phyloP scores from a whole-genome alignment of 352 stramenopile genomes.

The Globisporangium spinosum region DNA sequence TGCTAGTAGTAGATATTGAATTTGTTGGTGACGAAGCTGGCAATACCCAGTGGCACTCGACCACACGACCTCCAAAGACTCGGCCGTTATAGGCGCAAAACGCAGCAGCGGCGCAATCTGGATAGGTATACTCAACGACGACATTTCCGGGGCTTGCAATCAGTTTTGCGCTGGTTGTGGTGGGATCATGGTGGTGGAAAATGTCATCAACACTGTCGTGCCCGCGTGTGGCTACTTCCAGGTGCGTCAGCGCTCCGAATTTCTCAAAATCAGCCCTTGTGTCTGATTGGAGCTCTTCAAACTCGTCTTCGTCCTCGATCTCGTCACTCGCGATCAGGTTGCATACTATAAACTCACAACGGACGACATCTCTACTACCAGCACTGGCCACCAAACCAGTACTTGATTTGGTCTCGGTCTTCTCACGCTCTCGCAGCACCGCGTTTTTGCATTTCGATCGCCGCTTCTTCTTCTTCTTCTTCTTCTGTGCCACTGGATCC shows the following conservation, averaged over 20 bases:
- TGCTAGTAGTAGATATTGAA: neutral
- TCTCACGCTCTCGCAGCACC: slow-evolving; percentile 12
- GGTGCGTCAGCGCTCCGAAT: slow-evolving; percentile 20
- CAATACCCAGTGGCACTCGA: slow-evolving; percentile 7
- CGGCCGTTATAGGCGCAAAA: slow-evolving; percentile 7
- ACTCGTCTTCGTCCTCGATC: slow-evolving; percentile 51
- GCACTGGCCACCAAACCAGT: neutral
- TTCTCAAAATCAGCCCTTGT: slow-evolving; percentile 29
- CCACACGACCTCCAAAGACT: slow-evolving; percentile 12
- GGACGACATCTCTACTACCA: neutral
- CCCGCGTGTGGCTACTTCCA: slow-evolving; percentile 15
- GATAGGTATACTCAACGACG: slow-evolving; percentile 4
- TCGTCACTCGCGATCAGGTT: slow-evolving; percentile 44
- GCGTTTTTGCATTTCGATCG: slow-evolving; percentile 34
- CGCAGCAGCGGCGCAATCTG: slow-evolving; percentile 1
- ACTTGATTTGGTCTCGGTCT: neutral
- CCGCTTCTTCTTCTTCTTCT: slow-evolving; percentile 28
- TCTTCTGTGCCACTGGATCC: neutral
- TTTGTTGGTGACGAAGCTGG: neutral
- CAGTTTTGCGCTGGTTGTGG: neutral
- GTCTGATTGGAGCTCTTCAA: slow-evolving; percentile 38
- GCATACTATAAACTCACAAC: slow-evolving; percentile 21
- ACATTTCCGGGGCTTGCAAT: slow-evolving; percentile 6
- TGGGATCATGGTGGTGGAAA: neutral
- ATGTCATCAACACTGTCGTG: neutral